Evolutionary conservation across 2,329 filamentous ascomycete genomes (phyloP), one percentile per base, ranked within the genome.

Genomic region (Eutypa lata): DNA sequence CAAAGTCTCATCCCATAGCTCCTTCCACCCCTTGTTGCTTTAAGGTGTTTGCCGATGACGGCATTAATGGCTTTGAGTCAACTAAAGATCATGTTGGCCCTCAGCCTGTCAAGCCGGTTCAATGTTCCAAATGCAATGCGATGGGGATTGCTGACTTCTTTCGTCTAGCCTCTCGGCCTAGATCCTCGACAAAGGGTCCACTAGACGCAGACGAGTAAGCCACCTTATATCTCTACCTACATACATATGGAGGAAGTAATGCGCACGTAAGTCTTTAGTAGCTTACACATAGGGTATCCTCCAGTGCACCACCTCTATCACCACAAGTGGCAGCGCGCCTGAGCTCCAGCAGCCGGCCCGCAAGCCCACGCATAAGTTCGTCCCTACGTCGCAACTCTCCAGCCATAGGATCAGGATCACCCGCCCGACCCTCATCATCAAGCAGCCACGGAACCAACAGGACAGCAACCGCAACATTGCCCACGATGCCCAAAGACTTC

Each of bases 111-210:
- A 31, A 31, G 26, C 26, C 26, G 26, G 26, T 31, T 31, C 26
- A 31, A 31, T 31, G 7, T 42, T 42, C 19, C 7, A 11, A 42
- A 19, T 18, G 38, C 18, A 31, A 28, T 31, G 33, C 35, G 10
- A 66, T 63, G 60, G 49, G 56, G 8, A 50, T 64, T 22, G 54
- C 65, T 69, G 50, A 69, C 59, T 52, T 63, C 31, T 57, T 57
- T 59, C 51, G 52, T 37, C n/a, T 65, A 83, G 81, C 80, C 45
- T 72, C 80, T n/a, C 73, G 86, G 44, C 81, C 87, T 8, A 78
- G 87, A 48, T 84, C 87, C 42, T 81, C 87, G 44, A 94, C 90
- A 4, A 89, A 86, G 69, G 90, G 90, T 1, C 91, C 91, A 3
- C 76, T 96, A 19, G 90, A 94, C 63, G 74, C 76, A 56, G 83